Percentiles rank a stretch among this genome's conserved stretches.
phyloP scores from a whole-genome alignment of 805 yeast species.

The Kockiozyma suomiensis region DNA sequence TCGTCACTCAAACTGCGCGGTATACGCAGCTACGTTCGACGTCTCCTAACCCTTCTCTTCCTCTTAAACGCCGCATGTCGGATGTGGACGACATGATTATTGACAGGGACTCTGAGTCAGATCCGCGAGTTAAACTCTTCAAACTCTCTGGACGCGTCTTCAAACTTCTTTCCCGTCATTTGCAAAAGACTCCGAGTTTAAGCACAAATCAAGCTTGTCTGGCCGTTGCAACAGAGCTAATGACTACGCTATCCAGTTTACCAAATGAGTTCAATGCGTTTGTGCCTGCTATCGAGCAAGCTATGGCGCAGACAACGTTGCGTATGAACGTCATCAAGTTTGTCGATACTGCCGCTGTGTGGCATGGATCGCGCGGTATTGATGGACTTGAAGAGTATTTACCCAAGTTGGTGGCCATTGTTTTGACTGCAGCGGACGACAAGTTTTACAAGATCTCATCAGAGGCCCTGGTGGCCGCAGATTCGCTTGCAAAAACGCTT shows the following conservation, averaged over 20 bases:
- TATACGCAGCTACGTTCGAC: constrained; percentile 16
- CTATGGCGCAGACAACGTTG: constrained; percentile 15
- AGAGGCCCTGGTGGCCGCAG: constrained; percentile 43
- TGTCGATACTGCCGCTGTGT: constrained; percentile 8
- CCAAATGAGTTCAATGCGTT: constrained; percentile 19
- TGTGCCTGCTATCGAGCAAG: constrained; percentile 22
- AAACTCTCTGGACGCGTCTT: constrained; percentile 24
- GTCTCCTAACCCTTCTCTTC: constrained; percentile 5
- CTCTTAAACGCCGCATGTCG: constrained; percentile 29
- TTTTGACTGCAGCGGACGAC: constrained; percentile 43
- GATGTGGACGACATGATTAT: constrained; percentile 16
- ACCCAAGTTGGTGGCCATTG: constrained; percentile 37
- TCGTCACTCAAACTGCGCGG: constrained; percentile 40
- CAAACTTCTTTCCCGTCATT: constrained; percentile 24
- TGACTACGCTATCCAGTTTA: constrained; percentile 6
- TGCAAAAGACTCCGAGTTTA: constrained; percentile 21
- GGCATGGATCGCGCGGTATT: constrained; percentile 11
- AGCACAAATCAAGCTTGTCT: constrained; percentile 30
- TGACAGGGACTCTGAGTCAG: constrained; percentile 10
- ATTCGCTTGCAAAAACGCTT: constrained; percentile 33
- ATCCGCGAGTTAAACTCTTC: constrained; percentile 19
- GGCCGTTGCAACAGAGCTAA: constrained; percentile 26
- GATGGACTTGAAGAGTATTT: constrained; percentile 16
- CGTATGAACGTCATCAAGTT: constrained; percentile 20
- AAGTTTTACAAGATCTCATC: constrained; percentile 43